Conservation (phyloP, 2,329 filamentous ascomycete genomes). For the Colletotrichum melonis region DNA sequence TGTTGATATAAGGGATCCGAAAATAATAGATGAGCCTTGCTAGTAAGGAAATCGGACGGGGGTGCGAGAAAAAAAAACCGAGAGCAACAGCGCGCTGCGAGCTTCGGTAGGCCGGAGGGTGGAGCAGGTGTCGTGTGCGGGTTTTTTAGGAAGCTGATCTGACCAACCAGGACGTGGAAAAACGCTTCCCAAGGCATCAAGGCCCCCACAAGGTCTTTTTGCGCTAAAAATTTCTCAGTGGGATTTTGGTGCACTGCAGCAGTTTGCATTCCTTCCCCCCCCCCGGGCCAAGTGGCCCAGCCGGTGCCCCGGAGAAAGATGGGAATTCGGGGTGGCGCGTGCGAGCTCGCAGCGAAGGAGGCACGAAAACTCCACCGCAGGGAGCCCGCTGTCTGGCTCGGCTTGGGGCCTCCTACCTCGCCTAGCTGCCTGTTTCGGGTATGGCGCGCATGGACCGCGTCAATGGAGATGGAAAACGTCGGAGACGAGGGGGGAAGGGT, state of each 20-base stretch:
- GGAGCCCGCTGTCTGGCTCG: conserved; percentile 20
- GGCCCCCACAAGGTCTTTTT: conserved; percentile 12
- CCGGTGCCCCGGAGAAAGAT: conserved; percentile 27
- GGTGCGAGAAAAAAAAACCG: neutral
- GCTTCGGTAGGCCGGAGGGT: conserved; percentile 26
- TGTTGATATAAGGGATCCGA: conserved; percentile 28
- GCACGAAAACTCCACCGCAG: conserved; percentile 3
- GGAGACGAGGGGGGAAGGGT: neutral
- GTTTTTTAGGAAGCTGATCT: conserved; percentile 37
- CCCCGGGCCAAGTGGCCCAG: neutral
- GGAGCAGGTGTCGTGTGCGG: conserved; percentile 37
- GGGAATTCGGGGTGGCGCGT: conserved; percentile 34
- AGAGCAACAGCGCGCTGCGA: neutral
- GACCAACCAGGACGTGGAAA: conserved; percentile 26
- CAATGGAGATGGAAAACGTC: conserved; percentile 10
- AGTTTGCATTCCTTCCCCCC: neutral
- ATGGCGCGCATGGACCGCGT: conserved; percentile 17
- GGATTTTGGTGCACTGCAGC: neutral
- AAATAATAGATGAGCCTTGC: conserved; percentile 27
- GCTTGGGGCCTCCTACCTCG: conserved; percentile 10
- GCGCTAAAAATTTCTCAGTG: conserved; percentile 33
- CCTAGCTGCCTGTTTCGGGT: conserved; percentile 24
- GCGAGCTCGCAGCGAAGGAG: conserved; percentile 4
- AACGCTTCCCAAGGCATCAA: conserved; percentile 1
- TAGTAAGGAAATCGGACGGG: neutral